Evolutionary conservation across 305 asterid species (phyloP).

Genomic region (Fraxinus sp.): DNA sequence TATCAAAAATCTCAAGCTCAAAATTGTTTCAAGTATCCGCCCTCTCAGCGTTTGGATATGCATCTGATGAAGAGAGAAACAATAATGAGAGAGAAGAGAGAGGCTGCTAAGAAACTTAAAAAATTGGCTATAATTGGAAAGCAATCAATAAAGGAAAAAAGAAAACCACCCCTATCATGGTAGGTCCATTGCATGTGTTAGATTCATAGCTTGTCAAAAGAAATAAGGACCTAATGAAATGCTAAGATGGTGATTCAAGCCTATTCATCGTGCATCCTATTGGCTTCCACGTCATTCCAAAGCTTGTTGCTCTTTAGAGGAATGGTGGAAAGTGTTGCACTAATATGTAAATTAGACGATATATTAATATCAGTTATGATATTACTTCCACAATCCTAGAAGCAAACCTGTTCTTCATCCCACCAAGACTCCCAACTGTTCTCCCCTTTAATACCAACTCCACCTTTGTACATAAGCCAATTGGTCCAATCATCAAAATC

Average conservation of each 20-base stretch:
- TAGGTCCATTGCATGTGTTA: not conserved
- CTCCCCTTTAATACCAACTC: slow-evolving; percentile 96
- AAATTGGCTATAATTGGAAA: not conserved
- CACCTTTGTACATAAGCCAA: slow-evolving; percentile 99
- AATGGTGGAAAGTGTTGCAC: not conserved
- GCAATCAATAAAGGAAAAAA: not conserved
- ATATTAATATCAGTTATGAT: not conserved
- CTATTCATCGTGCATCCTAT: not conserved
- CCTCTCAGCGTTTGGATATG: slow-evolving; percentile 97
- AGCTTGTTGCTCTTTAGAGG: not conserved
- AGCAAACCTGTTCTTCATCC: slow-evolving; percentile 96
- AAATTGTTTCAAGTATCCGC: slow-evolving; percentile 89
- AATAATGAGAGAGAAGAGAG: slow-evolving; percentile 7
- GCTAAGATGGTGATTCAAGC: not conserved
- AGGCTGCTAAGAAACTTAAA: slow-evolving; percentile 8
- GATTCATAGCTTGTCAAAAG: not conserved
- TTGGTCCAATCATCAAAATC: slow-evolving; percentile 99
- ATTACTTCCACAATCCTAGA: slow-evolving; percentile 17
- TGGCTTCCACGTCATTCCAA: not conserved
- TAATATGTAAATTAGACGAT: not conserved
- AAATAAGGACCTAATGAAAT: not conserved
- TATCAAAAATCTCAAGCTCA: slow-evolving; percentile 88
- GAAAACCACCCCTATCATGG: not conserved
- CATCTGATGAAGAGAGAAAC: slow-evolving; percentile 46
- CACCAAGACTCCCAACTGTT: slow-evolving; percentile 99